A percentile compares a stretch with the other conserved stretches of the same genome.
Evolutionary conservation across 1,139 yeast genomes (phyloP).

Genomic region (Arxiozyma slooffiae): DNA sequence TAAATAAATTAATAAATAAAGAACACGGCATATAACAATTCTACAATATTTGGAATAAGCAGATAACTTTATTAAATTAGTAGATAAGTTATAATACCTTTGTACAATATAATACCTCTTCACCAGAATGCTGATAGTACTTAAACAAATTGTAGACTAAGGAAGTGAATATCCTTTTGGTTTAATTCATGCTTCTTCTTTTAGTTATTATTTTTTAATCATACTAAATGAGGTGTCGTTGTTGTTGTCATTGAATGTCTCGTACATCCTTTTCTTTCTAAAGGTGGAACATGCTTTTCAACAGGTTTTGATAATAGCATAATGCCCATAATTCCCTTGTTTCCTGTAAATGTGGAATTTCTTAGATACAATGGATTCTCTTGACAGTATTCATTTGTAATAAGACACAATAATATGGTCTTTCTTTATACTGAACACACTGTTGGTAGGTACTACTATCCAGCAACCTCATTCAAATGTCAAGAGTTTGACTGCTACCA

Average conservation of each 20-base stretch:
- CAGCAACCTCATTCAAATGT: conserved; percentile 96
- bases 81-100: neutral
- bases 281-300: conserved; percentile 62
- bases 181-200: neutral
- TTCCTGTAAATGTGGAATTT: conserved; percentile 73
- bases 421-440: conserved; percentile 71
- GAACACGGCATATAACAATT: too few species aligned
- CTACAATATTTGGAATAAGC: too few species aligned
- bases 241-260: conserved; percentile 19
- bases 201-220: neutral
- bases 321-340: conserved; percentile 84
- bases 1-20: too few species aligned
- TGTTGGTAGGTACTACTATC: conserved; percentile 93
- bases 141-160: neutral
- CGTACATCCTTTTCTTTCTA: conserved; percentile 74
- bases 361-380: conserved; percentile 57
- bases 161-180: neutral
- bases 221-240: conserved; percentile 1
- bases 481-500: conserved; percentile 92
- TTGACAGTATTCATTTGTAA: conserved; percentile 78
- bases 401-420: conserved; percentile 84
- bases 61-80: too few species aligned
- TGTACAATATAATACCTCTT: neutral
- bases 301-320: conserved; percentile 45
- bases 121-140: neutral